Percentiles rank a stretch among this genome's conserved stretches.
Conservation (phyloP, 176 grass and related monocot genomes). For the Rhynchospora breviuscula region DNA sequence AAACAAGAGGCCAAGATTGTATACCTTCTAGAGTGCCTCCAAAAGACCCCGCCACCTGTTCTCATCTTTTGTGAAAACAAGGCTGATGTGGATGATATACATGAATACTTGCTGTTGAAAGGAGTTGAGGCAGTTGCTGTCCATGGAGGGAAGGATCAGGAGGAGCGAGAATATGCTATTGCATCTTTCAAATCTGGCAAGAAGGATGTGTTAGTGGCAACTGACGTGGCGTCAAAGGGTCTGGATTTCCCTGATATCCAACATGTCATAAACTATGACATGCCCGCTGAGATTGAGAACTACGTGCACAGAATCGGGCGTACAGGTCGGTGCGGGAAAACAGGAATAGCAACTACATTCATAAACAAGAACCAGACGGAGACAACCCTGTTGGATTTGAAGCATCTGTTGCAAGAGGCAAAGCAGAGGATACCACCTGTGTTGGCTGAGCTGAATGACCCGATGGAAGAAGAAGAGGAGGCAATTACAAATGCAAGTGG, state of each 20-base stretch:
- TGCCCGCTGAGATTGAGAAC: constrained; percentile 92
- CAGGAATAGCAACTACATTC: constrained; percentile 88
- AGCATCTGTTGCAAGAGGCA: constrained; percentile 82
- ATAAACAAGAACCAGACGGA: constrained; percentile 96
- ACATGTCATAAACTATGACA: constrained; percentile 97
- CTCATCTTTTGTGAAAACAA: constrained; percentile 92
- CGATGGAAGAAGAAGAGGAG: constrained; percentile 69
- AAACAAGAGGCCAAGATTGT: constrained; percentile 90
- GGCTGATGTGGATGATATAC: constrained; percentile 84
- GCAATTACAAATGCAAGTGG: constrained; percentile 70
- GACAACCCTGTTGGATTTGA: constrained; percentile 82
- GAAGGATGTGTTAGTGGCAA: constrained; percentile 86
- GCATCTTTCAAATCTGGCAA: constrained; percentile 66
- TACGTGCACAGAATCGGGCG: constrained; percentile 93
- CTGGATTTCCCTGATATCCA: constrained; percentile 96
- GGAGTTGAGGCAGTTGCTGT: constrained; percentile 90
- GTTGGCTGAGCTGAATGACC: constrained; percentile 68
- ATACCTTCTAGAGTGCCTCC: constrained; percentile 91
- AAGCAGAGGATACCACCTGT: constrained; percentile 92
- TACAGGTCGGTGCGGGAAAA: constrained; percentile 88
- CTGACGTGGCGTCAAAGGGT: constrained; percentile 93
- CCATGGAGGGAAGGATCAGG: constrained; percentile 94
- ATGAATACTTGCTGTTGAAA: constrained; percentile 93
- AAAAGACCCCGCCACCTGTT: constrained; percentile 88
- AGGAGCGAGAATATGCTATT: constrained; percentile 82